These are phyloP conservation scores for Centella asiatica DNA, from an alignment of 129 eudicot genomes.

Conservation along the genomic window DNA sequence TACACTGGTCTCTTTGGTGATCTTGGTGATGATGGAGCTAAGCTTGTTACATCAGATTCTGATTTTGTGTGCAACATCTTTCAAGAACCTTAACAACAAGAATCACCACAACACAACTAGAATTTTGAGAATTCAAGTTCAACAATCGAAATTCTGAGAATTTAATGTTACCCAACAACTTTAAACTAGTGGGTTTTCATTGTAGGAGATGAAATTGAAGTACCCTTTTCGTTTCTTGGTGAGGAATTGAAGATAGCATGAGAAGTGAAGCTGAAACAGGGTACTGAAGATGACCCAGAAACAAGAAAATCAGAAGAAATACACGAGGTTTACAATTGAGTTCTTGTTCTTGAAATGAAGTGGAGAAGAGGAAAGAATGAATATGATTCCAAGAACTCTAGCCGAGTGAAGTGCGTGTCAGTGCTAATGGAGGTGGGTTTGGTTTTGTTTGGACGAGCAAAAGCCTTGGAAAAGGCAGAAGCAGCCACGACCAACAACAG, in stretches of 20 bases:
- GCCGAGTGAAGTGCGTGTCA: no score
- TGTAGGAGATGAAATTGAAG: not conserved
- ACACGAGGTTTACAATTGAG: no score
- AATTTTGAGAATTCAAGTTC: no score
- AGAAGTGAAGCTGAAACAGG: not conserved
- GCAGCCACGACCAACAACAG: not conserved
- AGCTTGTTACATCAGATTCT: slow-evolving; percentile 4
- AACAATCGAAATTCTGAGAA: no score
- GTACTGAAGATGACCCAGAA: not conserved
- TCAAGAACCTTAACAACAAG: not conserved
- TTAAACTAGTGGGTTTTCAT: not conserved
- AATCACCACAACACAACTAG: not conserved
- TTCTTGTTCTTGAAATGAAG: not conserved
- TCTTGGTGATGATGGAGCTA: slow-evolving; percentile 10
- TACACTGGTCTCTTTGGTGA: slow-evolving; percentile 63
- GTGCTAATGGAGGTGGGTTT: not conserved
- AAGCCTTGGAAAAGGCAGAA: not conserved
- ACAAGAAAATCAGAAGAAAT: not conserved
- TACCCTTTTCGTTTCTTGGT: no score
- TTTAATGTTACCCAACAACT: not conserved
- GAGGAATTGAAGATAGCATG: not conserved
- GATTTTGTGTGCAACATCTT: slow-evolving; percentile 4
- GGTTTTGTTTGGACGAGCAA: not conserved
- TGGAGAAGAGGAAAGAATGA: no score
- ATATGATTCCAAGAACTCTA: no score